A percentile compares a stretch with the other conserved stretches of the same genome.
Conservation (phyloP, 345 rosid genomes). For the Populus deltoides region DNA sequence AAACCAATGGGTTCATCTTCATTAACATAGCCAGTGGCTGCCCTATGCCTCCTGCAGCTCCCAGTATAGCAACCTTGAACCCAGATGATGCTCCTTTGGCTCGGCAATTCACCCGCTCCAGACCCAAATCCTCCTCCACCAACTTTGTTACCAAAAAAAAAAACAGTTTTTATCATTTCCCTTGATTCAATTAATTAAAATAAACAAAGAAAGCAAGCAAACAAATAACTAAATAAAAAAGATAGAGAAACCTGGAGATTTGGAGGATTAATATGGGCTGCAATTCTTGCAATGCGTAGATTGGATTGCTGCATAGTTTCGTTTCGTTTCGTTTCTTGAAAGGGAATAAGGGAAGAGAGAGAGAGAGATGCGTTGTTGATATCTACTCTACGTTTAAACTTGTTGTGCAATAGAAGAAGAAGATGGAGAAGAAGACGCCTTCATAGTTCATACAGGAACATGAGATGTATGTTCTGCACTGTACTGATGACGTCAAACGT, state of each 20-base stretch:
- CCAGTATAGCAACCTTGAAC: conserved; percentile 85
- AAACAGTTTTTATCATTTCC: not conserved
- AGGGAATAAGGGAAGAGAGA: not conserved
- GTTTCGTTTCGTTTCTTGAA: not conserved
- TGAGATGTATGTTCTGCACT: not conserved
- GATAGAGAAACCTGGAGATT: conserved; percentile 26
- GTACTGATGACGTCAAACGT: no score
- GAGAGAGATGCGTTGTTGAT: not conserved
- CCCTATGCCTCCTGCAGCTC: conserved; percentile 98
- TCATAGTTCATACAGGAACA: no score
- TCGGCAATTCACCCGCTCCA: conserved; percentile 55
- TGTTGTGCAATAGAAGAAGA: no score
- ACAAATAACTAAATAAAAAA: not conserved
- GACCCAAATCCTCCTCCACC: conserved; percentile 47
- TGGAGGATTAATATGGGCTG: conserved; percentile 73
- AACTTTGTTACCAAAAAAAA: not conserved
- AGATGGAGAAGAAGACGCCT: not conserved
- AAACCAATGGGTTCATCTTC: conserved; percentile 95
- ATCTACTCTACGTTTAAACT: no score
- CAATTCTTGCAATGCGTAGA: conserved; percentile 73
- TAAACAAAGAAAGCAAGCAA: not conserved
- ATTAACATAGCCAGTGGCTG: conserved; percentile 89
- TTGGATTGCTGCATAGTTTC: conserved; percentile 12
- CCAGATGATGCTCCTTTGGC: conserved; percentile 89
- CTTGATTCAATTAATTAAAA: not conserved